A percentile compares a stretch with the other conserved stretches of the same genome.
These are phyloP conservation scores for Phytophthora sp. DNA, from an alignment of 352 stramenopile genomes.

Conservation along the genomic window DNA sequence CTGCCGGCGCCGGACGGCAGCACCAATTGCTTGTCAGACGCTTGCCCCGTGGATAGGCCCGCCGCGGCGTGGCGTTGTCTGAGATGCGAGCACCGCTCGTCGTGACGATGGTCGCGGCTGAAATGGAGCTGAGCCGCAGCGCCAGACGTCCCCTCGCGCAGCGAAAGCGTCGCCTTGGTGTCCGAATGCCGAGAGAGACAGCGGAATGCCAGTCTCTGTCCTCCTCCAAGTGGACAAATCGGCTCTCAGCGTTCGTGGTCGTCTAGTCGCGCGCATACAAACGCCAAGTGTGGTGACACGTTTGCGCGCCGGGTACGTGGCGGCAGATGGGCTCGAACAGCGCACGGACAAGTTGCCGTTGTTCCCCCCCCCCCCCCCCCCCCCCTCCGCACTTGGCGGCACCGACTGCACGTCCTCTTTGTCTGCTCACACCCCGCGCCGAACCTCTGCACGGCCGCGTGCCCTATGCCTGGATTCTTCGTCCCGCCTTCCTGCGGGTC, in stretches of 20 bases:
- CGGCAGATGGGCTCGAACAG: slow-evolving; percentile 11
- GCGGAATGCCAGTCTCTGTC: slow-evolving; percentile 2
- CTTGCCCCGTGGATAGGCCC: slow-evolving; percentile 15
- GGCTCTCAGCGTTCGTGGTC: not conserved
- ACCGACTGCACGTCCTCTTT: slow-evolving; percentile 16
- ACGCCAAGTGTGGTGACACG: slow-evolving; percentile 4
- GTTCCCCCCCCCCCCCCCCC: slow-evolving; percentile 20
- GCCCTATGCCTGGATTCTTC: slow-evolving; percentile 19
- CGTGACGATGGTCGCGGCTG: slow-evolving; percentile 3
- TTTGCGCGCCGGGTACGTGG: slow-evolving; percentile 4
- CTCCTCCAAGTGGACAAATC: slow-evolving; percentile 7
- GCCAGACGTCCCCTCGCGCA: not conserved
- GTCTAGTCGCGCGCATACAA: slow-evolving; percentile 7
- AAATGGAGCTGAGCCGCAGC: not conserved
- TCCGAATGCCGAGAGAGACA: slow-evolving; percentile 10
- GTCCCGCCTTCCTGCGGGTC: slow-evolving; percentile 13
- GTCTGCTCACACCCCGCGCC: slow-evolving; percentile 14
- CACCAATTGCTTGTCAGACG: slow-evolving; percentile 10
- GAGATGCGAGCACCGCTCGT: slow-evolving; percentile 1
- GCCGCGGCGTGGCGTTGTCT: slow-evolving; percentile 1
- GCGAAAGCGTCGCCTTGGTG: not conserved
- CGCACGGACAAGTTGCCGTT: slow-evolving; percentile 8
- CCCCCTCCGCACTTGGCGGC: slow-evolving; percentile 10
- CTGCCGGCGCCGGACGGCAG: not conserved
- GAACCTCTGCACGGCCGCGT: not conserved